These are phyloP conservation scores for Trichomonas tenax DNA, from an alignment of 208 protist genomes.

Conservation along the genomic window DNA sequence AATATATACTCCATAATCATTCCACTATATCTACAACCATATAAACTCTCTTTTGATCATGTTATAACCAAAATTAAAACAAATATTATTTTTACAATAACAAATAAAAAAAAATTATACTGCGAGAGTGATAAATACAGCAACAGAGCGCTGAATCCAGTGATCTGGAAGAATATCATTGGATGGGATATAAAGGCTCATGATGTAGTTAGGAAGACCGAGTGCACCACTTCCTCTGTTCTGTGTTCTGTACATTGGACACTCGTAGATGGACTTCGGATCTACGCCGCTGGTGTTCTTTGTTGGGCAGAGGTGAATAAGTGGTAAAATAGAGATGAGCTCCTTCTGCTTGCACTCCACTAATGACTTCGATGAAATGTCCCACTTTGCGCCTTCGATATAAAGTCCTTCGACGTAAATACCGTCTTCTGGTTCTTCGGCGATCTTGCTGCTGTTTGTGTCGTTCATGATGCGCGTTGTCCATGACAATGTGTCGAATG, in stretches of 20 bases:
- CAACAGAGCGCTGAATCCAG: background rate
- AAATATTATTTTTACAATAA: background rate
- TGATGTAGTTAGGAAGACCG: background rate
- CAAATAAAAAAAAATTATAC: background rate
- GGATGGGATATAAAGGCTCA: background rate
- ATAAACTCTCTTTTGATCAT: too few species aligned
- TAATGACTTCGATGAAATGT: slow-evolving; percentile 60
- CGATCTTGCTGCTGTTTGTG: slow-evolving; percentile 51
- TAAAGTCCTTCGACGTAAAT: slow-evolving; percentile 85
- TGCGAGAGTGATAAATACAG: background rate
- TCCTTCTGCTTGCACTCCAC: slow-evolving; percentile 83
- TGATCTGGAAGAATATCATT: background rate
- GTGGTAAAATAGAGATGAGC: slow-evolving; percentile 79
- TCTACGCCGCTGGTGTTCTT: slow-evolving; percentile 42
- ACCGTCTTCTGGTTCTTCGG: slow-evolving; percentile 54
- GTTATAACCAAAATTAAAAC: too few species aligned
- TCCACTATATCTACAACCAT: too few species aligned
- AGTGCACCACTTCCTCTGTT: slow-evolving; percentile 2
- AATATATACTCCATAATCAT: too few species aligned
- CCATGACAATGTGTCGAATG: slow-evolving; percentile 58
- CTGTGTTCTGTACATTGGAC: background rate
- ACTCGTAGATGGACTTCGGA: background rate
- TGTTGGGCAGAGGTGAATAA: slow-evolving; percentile 86
- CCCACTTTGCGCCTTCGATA: slow-evolving; percentile 79
- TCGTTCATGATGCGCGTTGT: background rate